Conservation (phyloP, 192 early-diverging fungal genomes). For the Backusella mclennaniae region DNA sequence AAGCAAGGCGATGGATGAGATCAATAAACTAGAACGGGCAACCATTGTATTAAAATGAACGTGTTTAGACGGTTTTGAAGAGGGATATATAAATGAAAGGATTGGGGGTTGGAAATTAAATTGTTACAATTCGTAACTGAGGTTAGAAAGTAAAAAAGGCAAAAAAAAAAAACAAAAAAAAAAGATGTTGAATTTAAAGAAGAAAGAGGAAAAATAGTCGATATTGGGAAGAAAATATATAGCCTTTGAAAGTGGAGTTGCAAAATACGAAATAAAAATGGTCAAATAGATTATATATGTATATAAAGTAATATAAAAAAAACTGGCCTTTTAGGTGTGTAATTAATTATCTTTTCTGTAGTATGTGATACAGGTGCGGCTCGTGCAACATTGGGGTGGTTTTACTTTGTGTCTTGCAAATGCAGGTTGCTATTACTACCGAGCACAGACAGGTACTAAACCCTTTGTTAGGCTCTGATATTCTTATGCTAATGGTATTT, state of each 20-base stretch:
- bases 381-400: background rate
- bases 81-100: background rate
- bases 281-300: conserved; percentile 1
- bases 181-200: background rate
- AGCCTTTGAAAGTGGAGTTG: background rate
- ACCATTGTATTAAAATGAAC: conserved; percentile 11
- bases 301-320: background rate
- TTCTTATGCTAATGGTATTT: background rate
- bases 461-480: conserved; percentile 4
- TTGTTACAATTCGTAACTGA: background rate
- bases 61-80: background rate
- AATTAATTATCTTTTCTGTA: background rate
- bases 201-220: conserved; percentile 6
- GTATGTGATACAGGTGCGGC: background rate
- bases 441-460: conserved; percentile 6
- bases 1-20: conserved; percentile 10
- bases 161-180: background rate
- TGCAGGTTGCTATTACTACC: background rate
- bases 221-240: conserved; percentile 1
- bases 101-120: background rate
- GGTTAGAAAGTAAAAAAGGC: background rate
- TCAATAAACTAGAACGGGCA: conserved; percentile 6
- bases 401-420: background rate
- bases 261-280: conserved; percentile 5
- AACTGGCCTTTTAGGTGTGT: background rate